These are phyloP conservation scores for Fusarium hostae DNA, from an alignment of 2,329 filamentous ascomycete species.

Conservation along the genomic window DNA sequence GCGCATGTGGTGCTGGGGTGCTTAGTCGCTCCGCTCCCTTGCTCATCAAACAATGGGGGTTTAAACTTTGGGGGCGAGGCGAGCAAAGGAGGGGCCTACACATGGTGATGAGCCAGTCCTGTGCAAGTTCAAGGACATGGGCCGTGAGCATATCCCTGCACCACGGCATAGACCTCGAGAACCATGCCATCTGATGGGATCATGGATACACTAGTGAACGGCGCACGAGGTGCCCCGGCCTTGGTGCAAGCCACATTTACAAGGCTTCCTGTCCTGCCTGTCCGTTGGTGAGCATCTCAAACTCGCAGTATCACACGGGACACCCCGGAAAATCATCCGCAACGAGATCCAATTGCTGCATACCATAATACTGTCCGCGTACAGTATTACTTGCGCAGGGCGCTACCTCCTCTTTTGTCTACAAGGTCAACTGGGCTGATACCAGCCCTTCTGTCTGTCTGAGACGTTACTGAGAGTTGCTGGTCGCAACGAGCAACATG, in stretches of 20 bases:
- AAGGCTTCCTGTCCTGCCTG: slow-evolving; percentile 30
- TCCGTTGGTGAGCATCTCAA: slow-evolving; percentile 26
- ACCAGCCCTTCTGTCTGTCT: slow-evolving; percentile 28
- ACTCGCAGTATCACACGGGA: slow-evolving; percentile 12
- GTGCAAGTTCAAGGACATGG: slow-evolving; percentile 14
- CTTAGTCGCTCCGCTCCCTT: slow-evolving; percentile 34
- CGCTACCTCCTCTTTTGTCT: slow-evolving; percentile 11
- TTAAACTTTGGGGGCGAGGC: slow-evolving; percentile 30
- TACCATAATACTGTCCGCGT: background rate
- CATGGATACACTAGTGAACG: slow-evolving; percentile 39
- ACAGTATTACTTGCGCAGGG: background rate
- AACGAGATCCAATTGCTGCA: slow-evolving; percentile 1
- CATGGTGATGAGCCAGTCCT: slow-evolving; percentile 18
- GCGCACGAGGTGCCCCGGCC: slow-evolving; percentile 49
- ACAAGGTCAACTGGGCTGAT: slow-evolving; percentile 5
- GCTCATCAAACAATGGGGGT: slow-evolving; percentile 31
- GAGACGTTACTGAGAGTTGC: background rate
- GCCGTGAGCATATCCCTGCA: slow-evolving; percentile 4
- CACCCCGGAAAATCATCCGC: slow-evolving; percentile 16
- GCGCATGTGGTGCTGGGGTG: slow-evolving; percentile 46
- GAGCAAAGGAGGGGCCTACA: slow-evolving; percentile 6
- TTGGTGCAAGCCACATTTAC: slow-evolving; percentile 41
- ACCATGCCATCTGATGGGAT: slow-evolving; percentile 35
- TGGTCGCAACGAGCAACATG: slow-evolving; percentile 16
- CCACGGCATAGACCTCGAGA: slow-evolving; percentile 28